Evolutionary conservation across 2,329 filamentous ascomycete species (phyloP), one percentile per base, ranked within the genome.

Genomic region (Calycina herbarum): DNA sequence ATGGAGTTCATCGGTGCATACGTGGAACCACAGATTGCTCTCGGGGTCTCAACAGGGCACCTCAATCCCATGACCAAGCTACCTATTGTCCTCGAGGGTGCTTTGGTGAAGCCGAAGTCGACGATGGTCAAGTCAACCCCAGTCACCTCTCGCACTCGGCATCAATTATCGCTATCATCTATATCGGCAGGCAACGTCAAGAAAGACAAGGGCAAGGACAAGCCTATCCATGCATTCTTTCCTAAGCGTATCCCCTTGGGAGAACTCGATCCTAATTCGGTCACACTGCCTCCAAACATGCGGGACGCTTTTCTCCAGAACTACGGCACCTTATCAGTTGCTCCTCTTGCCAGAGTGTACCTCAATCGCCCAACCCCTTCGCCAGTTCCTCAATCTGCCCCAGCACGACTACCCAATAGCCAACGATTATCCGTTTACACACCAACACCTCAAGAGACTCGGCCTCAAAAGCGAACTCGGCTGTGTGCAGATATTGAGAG

Each of bases 11-110:
- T 99, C 69, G 96, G 95, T 35, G 81, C 84, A 24, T 83, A 87
- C 70, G 85, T 96, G 57, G 87, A 91, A 38, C 80, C 89, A 1
- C 82, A 88, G 59, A 77, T 92, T 66, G 93, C 94, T 7, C 82
- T 83, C 61, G 88, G 87, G 5, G 89, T 99, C 66, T 93, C 95
- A 29, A 81, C 77, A 45, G 95, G 95, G 42, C 91, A 97, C 71
- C 78, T 97, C 57, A 90, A 98, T 76, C 95, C 95, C 1, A 95
- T 94, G 70, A 96, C 93, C 1, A 98, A 97, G 77, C 77, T 88
- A 66, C 84, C 82, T 40, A 76, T 77, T 66, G 57, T 73, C 20
- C 24, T 66, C 58, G 54, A 76, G 68, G 72, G 24, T n/a, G 77
- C 73, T 15, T 13, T n/a, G 60, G 20, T 27, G 48, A 54, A 54